Evolutionary conservation across 768 basidiomycete species (phyloP).

Genomic region (Mycena haematopus): DNA sequence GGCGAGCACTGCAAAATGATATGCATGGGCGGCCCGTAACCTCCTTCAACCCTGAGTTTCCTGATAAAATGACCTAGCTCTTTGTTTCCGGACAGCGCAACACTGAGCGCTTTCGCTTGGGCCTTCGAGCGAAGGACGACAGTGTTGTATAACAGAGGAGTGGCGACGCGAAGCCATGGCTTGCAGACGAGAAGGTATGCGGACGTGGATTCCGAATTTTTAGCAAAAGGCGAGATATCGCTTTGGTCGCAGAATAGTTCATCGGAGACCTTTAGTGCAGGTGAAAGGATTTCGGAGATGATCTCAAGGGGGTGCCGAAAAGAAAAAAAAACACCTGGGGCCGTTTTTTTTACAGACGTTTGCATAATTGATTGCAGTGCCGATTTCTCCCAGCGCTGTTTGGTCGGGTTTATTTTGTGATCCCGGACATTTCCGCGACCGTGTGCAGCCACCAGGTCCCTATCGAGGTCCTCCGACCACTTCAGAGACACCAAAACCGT

Average conservation of each 20-base stretch:
- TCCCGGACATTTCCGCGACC: too few species aligned
- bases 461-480: too few species aligned
- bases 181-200: constrained; percentile 33
- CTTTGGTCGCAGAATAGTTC: constrained; percentile 25
- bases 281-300: constrained; percentile 28
- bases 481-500: too few species aligned
- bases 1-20: constrained; percentile 7
- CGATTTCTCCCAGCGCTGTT: background rate
- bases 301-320: too few species aligned
- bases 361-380: background rate
- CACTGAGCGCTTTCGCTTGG: constrained; percentile 34
- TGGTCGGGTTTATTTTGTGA: background rate
- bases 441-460: too few species aligned
- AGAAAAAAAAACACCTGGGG: too few species aligned
- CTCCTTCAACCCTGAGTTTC: constrained; percentile 35
- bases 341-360: too few species aligned
- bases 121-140: constrained; percentile 35
- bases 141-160: constrained; percentile 34
- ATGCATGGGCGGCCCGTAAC: constrained; percentile 22
- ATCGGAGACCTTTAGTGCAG: constrained; percentile 30
- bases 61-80: constrained; percentile 31
- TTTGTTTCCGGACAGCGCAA: constrained; percentile 22
- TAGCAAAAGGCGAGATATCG: constrained; percentile 25
- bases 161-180: constrained; percentile 36
- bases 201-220: constrained; percentile 27